Evolutionary conservation across 805 yeast genomes (phyloP).

Genomic region (Cyberlindnera euphorbiiphila): DNA sequence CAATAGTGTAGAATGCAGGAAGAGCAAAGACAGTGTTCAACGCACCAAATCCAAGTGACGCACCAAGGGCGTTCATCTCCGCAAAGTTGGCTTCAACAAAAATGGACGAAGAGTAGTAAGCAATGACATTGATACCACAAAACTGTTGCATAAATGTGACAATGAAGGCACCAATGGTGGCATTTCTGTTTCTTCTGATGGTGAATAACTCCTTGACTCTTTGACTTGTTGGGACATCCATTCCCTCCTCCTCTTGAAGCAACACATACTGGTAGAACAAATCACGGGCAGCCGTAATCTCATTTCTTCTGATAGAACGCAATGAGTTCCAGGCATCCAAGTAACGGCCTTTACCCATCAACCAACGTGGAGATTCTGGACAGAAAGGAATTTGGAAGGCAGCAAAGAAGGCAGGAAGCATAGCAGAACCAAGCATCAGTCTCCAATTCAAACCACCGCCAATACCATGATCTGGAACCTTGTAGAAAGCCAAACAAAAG

Average conservation of each 20-base stretch:
- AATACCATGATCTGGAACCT: conserved; percentile 37
- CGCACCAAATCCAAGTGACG: conserved; percentile 86
- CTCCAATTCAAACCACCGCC: conserved; percentile 58
- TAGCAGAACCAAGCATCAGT: conserved; percentile 64
- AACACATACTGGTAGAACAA: conserved; percentile 64
- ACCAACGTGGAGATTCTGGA: conserved; percentile 77
- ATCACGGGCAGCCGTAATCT: conserved; percentile 66
- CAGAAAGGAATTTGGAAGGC: conserved; percentile 59
- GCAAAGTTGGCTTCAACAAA: conserved; percentile 65
- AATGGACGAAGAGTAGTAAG: conserved; percentile 77
- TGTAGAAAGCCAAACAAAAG: conserved; percentile 58
- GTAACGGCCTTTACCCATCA: conserved; percentile 67
- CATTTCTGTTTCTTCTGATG: conserved; percentile 78
- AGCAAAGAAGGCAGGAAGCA: conserved; percentile 61
- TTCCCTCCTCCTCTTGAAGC: conserved; percentile 57
- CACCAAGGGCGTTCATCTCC: conserved; percentile 60
- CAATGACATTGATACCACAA: conserved; percentile 87
- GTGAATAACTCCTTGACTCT: conserved; percentile 58
- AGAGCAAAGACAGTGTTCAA: conserved; percentile 75
- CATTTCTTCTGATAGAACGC: conserved; percentile 43
- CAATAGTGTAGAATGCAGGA: conserved; percentile 80
- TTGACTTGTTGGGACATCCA: conserved; percentile 41
- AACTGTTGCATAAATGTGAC: conserved; percentile 90
- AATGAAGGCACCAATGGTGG: conserved; percentile 73
- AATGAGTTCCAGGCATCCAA: conserved; percentile 53